Evolutionary conservation across 225 moss, liverwort and hornwort species (phyloP).

Genomic region (Polytrichum formosum): DNA sequence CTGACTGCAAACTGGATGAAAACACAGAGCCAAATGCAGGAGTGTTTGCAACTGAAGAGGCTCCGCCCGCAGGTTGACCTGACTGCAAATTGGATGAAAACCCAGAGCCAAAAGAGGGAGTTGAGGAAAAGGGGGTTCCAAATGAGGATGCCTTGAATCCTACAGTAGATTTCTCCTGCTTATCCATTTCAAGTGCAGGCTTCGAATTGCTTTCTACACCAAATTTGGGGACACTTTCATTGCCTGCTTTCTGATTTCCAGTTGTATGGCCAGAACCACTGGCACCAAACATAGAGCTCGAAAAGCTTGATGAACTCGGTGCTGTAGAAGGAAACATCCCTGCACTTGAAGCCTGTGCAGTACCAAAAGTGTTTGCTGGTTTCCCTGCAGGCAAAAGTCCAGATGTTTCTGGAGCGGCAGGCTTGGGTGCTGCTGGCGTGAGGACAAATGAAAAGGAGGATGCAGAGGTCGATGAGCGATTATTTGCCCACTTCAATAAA

Average conservation of each 20-base stretch:
- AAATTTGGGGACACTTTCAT: constrained; percentile 18
- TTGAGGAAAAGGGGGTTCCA: constrained; percentile 29
- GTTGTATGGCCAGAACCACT: constrained; percentile 19
- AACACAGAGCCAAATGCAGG: constrained; percentile 7
- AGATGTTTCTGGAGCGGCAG: constrained; percentile 23
- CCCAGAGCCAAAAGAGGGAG: constrained; percentile 17
- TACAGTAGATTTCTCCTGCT: constrained; percentile 30
- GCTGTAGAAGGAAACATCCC: constrained; percentile 16
- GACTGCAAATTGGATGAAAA: constrained; percentile 26
- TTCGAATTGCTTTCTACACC: constrained; percentile 31
- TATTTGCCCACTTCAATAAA: constrained; percentile 69
- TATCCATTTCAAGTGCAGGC: constrained; percentile 24
- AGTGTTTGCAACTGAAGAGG: constrained; percentile 22
- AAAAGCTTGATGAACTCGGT: constrained; percentile 15
- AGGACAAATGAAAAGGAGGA: constrained; percentile 47
- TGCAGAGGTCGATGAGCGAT: constrained; percentile 31
- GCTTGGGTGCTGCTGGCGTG: constrained; percentile 31
- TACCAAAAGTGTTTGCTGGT: constrained; percentile 24
- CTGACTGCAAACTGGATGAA: constrained; percentile 25
- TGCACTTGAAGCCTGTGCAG: constrained; percentile 18
- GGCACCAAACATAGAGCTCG: constrained; percentile 34
- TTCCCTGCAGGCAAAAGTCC: constrained; percentile 30
- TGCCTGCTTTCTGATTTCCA: constrained; percentile 30
- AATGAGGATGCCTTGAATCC: constrained; percentile 38
- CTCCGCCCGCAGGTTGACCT: constrained; percentile 18